Conservation (phyloP, 2,329 filamentous ascomycete genomes). For the Monilinia fructicola region DNA sequence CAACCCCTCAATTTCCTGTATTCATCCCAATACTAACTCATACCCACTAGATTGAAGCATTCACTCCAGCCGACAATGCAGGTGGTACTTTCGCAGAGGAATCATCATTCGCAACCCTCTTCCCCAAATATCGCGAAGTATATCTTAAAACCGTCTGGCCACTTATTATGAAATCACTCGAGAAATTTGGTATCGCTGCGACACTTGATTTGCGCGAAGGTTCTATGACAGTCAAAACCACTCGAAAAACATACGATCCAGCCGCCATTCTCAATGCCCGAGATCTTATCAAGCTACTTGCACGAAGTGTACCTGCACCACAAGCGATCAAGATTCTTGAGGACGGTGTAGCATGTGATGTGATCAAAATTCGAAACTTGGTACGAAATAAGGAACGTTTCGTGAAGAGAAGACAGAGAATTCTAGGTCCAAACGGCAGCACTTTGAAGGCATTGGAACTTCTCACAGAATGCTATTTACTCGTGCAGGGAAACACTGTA, state of each 20-base stretch:
- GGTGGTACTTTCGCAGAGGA: conserved; percentile 89
- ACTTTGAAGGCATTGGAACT: conserved; percentile 94
- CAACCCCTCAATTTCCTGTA: neutral
- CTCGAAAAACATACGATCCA: conserved; percentile 86
- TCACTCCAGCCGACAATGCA: conserved; percentile 80
- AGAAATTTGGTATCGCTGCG: conserved; percentile 85
- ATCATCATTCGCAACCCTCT: conserved; percentile 82
- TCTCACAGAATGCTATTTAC: conserved; percentile 85
- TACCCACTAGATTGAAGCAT: conserved; percentile 64
- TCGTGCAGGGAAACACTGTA: conserved; percentile 96
- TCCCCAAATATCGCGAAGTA: conserved; percentile 94
- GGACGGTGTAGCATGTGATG: conserved; percentile 86
- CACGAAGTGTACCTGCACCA: conserved; percentile 86
- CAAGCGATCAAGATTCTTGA: conserved; percentile 94
- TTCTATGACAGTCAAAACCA: conserved; percentile 95
- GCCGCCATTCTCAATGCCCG: conserved; percentile 90
- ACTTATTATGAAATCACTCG: conserved; percentile 79
- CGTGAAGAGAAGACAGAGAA: conserved; percentile 88
- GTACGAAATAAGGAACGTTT: conserved; percentile 94
- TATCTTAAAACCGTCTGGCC: conserved; percentile 95
- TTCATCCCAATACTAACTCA: conserved; percentile 17
- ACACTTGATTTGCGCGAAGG: conserved; percentile 93
- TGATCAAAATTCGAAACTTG: conserved; percentile 91
- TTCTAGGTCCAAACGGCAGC: conserved; percentile 85
- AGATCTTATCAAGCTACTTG: conserved; percentile 89